Evolutionary conservation across 129 eudicot genomes (phyloP).

Genomic region (Rutidosis leptorrhynchoides): DNA sequence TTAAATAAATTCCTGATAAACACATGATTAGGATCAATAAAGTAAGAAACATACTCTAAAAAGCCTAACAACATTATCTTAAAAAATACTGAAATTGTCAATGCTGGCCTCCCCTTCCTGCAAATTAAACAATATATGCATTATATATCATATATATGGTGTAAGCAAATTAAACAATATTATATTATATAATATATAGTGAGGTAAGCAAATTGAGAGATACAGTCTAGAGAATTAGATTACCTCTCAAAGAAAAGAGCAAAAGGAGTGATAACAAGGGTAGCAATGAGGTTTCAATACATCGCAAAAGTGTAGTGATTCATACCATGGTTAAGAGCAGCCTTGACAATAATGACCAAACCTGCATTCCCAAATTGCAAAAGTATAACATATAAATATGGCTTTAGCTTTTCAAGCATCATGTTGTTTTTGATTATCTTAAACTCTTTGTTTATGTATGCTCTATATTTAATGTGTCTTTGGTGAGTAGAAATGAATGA

Average conservation of each 20-base stretch:
- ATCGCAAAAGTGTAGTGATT: slow-evolving; percentile 71
- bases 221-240: background rate
- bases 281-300: slow-evolving; percentile 69
- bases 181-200: too few species aligned
- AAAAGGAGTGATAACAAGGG: slow-evolving; percentile 66
- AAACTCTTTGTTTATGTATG: background rate
- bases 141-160: too few species aligned
- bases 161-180: too few species aligned
- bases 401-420: slow-evolving; percentile 37
- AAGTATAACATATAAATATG: slow-evolving; percentile 49
- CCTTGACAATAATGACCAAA: slow-evolving; percentile 53
- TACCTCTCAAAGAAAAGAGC: slow-evolving; percentile 64
- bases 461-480: background rate
- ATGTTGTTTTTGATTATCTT: slow-evolving; percentile 20
- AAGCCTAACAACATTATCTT: slow-evolving; percentile 60
- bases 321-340: slow-evolving; percentile 79
- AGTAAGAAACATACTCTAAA: slow-evolving; percentile 48
- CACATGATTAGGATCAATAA: background rate
- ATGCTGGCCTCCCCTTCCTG: slow-evolving; percentile 69
- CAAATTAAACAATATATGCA: slow-evolving; percentile 22
- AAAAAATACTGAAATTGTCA: slow-evolving; percentile 48
- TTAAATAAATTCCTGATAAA: background rate
- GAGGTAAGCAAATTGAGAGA: slow-evolving; percentile 10
- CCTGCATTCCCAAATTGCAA: slow-evolving; percentile 79
- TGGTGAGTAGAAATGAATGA: slow-evolving; percentile 29